phyloP scores from a whole-genome alignment of 257 asterid genomes.

The Mitragyna speciosa region DNA sequence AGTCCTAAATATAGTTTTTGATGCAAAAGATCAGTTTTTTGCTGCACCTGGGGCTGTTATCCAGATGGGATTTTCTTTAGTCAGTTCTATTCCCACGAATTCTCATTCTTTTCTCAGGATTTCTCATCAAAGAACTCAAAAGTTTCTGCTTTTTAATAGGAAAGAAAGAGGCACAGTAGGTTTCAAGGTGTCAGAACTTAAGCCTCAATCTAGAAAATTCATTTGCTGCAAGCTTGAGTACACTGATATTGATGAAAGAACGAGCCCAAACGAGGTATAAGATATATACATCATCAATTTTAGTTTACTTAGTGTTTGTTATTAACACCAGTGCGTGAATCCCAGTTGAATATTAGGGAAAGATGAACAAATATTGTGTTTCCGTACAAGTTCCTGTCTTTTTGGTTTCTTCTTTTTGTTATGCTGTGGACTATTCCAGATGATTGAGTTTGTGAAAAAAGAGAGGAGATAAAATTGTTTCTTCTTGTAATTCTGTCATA shows the following conservation, averaged over 20 bases:
- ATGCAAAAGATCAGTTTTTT: conserved; percentile 1
- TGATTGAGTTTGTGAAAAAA: background rate
- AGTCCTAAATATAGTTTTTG: background rate
- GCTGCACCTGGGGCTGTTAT: background rate
- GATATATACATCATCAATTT: background rate
- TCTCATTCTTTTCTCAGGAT: conserved; percentile 10
- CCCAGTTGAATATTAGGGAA: background rate
- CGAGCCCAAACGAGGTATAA: conserved; percentile 65
- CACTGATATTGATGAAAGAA: conserved; percentile 61
- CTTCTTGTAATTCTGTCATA: background rate
- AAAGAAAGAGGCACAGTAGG: conserved; percentile 17
- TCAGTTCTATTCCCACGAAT: conserved; percentile 25
- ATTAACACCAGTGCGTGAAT: background rate
- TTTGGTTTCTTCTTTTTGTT: background rate
- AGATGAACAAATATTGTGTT: background rate
- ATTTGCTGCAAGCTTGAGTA: conserved; percentile 47
- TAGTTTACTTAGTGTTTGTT: background rate
- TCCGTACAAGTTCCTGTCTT: background rate
- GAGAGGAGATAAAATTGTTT: background rate
- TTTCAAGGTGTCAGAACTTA: conserved; percentile 25
- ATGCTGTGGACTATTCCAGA: background rate
- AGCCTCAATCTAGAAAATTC: conserved; percentile 23
- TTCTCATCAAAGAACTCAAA: conserved; percentile 19
- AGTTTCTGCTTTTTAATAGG: conserved; percentile 2
- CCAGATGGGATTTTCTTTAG: conserved; percentile 43